Evolutionary conservation across 2,329 filamentous ascomycete genomes (phyloP), one percentile per base, ranked within the genome.

Genomic region (Calonectria hawksworthii): DNA sequence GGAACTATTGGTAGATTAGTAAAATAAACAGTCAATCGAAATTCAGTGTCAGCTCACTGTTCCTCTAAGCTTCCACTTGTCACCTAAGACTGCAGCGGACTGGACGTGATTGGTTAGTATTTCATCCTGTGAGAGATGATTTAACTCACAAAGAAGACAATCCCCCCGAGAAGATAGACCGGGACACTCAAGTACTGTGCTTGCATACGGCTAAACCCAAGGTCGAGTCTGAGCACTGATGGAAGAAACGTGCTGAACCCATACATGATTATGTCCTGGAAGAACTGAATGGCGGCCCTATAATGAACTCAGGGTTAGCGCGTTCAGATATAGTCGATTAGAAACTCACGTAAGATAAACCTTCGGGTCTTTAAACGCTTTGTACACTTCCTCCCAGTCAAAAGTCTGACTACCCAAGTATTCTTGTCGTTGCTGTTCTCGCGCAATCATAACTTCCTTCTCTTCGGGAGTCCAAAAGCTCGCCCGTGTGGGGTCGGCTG

Each of bases 171-270:
- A 18, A 90, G 80, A 76, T 90, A 92, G n/a, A 91, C 89, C 0
- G 90, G 90, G 1, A 92, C 88, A 5, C 89, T 91, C 41, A 92
- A 83, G 44, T 89, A 87, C 71, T 92, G 89, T 14, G 88, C 87
- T 76, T 88, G 83, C 26, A 91, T 83, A n/a, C 85, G 86, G 47
- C 84, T 82, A 77, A 90, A 91, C 3, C 89, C 89, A 81, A 91
- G 59, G 23, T 87, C 38, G 84, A 85, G 52, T 86, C 84, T 63
- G 3, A 92, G 84, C 76, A 92, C 92, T 2, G 87, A 87, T 2
- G 91, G 91, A 5, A 91, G 82, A 79, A 92, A 92, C 13, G 89
- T 91, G 76, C 86, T 88, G 81, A 92, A 91, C n/a, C 89, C 90
- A 78, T 90, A 91, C 0, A 90, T 84, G 54, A 89, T 82, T 32